These are phyloP conservation scores for Yarrowia deformans DNA, from an alignment of 805 yeast species.

Conservation along the genomic window DNA sequence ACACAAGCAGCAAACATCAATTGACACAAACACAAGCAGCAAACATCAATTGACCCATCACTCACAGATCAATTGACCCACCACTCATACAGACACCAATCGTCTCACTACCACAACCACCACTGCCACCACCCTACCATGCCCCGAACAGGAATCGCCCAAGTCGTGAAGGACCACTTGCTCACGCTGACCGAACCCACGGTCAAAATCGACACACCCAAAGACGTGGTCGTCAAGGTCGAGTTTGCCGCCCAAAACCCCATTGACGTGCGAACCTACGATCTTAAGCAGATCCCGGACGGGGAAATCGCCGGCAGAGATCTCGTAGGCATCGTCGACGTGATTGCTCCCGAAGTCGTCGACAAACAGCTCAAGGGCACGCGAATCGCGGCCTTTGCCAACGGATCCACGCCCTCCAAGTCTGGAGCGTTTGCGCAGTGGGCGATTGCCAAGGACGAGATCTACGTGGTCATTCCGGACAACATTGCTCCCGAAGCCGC, in stretches of 20 bases:
- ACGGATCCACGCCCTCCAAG: conserved; percentile 17
- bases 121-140: not conserved
- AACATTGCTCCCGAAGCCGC: conserved; percentile 21
- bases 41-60: not conserved
- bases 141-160: conserved; percentile 37
- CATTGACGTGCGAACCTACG: conserved; percentile 28
- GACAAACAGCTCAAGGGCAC: conserved; percentile 29
- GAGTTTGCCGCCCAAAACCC: conserved; percentile 39
- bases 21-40: not conserved
- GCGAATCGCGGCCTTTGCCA: conserved; percentile 27
- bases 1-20: not conserved
- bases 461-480: conserved; percentile 32
- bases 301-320: conserved; percentile 34
- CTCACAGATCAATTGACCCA: not conserved
- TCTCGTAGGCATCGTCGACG: conserved; percentile 23
- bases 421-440: conserved; percentile 34
- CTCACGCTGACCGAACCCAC: conserved; percentile 17
- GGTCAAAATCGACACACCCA: conserved; percentile 25
- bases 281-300: conserved; percentile 32
- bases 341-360: conserved; percentile 18
- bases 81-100: too few species aligned
- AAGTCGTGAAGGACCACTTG: conserved; percentile 27
- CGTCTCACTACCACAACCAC: too few species aligned
- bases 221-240: conserved; percentile 27
- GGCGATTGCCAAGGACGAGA: conserved; percentile 35